Percentiles rank a stretch among this genome's conserved stretches.
Evolutionary conservation across 2,329 filamentous ascomycete genomes (phyloP).

Genomic region (Cladophialophora immunda): DNA sequence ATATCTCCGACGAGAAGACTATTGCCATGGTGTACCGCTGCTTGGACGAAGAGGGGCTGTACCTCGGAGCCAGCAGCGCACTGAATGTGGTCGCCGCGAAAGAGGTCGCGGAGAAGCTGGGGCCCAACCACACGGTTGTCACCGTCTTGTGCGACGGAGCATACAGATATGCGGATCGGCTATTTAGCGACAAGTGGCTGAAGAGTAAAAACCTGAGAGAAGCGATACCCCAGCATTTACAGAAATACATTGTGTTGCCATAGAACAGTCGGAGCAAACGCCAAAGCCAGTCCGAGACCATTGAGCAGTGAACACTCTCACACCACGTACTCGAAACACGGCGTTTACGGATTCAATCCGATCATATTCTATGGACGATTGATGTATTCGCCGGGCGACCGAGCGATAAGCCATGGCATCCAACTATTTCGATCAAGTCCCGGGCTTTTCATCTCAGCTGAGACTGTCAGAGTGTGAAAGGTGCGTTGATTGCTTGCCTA

Average conservation of each 20-base stretch:
- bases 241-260: constrained; percentile 93
- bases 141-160: constrained; percentile 95
- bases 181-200: constrained; percentile 94
- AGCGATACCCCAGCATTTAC: constrained; percentile 82
- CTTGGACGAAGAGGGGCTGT: constrained; percentile 93
- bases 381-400: not conserved
- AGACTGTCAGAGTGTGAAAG: no score
- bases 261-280: constrained; percentile 19
- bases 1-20: constrained; percentile 90
- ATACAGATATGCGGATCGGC: constrained; percentile 92
- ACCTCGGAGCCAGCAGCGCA: constrained; percentile 91
- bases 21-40: constrained; percentile 98
- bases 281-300: not conserved
- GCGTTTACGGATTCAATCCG: not conserved
- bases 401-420: not conserved
- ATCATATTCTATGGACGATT: not conserved
- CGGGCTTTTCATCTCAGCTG: not conserved
- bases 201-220: constrained; percentile 81
- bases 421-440: not conserved
- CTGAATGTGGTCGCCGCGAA: constrained; percentile 95
- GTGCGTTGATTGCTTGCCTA: no score
- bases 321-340: not conserved
- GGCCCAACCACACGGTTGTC: constrained; percentile 87
- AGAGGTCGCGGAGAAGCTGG: constrained; percentile 90
- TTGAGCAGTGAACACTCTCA: not conserved